Percentiles rank a stretch among this genome's conserved stretches.
phyloP scores from a whole-genome alignment of 257 asterid genomes.

The Solanum verrucosum region DNA sequence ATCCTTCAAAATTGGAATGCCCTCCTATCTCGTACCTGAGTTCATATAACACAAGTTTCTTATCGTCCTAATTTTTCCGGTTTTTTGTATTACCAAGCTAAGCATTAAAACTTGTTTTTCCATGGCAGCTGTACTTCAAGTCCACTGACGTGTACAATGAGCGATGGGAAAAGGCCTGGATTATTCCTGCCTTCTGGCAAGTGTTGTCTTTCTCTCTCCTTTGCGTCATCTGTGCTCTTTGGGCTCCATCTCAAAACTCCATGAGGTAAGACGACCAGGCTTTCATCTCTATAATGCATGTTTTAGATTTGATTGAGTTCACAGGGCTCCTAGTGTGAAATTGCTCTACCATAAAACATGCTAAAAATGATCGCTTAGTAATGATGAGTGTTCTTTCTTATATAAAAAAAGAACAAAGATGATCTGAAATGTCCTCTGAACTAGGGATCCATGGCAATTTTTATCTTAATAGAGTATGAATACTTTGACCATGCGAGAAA shows the following conservation, averaged over 20 bases:
- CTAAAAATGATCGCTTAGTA: not conserved
- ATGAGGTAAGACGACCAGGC: constrained; percentile 40
- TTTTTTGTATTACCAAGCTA: not conserved
- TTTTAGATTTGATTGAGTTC: not conserved
- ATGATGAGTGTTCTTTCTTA: not conserved
- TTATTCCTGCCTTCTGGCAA: constrained; percentile 97
- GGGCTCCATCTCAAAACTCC: constrained; percentile 94
- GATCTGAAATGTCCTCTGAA: not conserved
- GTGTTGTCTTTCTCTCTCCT: constrained; percentile 81
- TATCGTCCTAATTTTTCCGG: not conserved
- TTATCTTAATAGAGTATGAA: not conserved
- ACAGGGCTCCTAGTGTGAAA: not conserved
- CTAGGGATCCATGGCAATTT: not conserved
- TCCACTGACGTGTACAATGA: constrained; percentile 78
- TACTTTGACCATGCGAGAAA: not conserved
- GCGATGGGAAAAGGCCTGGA: constrained; percentile 94
- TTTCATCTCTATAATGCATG: not conserved
- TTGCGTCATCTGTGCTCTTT: constrained; percentile 83
- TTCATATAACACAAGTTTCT: not conserved
- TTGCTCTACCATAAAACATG: not conserved
- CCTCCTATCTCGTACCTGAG: not conserved
- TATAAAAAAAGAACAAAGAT: not conserved
- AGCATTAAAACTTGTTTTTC: not conserved
- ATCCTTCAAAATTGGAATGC: not conserved
- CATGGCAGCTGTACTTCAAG: constrained; percentile 77